These are phyloP conservation scores for Saccharum hybrid DNA, from an alignment of 202 grass and related monocot genomes.

Conservation along the genomic window DNA sequence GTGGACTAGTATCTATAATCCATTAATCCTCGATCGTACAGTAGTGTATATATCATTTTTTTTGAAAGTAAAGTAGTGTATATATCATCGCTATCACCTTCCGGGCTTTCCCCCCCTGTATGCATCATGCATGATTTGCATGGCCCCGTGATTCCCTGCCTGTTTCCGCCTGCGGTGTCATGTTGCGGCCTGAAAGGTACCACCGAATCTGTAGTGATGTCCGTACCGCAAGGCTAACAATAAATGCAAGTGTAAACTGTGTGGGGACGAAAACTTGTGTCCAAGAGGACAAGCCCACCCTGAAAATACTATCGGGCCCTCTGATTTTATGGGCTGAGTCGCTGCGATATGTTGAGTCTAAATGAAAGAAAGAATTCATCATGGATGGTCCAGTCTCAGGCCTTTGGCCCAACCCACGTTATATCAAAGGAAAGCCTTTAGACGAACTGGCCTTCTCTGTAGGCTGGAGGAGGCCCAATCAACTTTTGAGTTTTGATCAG, in stretches of 20 bases:
- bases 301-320: background rate
- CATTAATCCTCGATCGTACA: background rate
- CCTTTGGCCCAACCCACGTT: no score
- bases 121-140: background rate
- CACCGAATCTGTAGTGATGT: background rate
- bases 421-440: no score
- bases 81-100: background rate
- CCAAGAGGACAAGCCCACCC: background rate
- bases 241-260: no score
- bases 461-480: no score
- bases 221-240: no score
- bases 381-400: no score
- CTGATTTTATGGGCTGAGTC: no score
- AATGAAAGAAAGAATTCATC: no score
- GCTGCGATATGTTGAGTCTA: no score
- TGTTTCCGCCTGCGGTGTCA: background rate
- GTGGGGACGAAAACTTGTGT: background rate
- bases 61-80: no score
- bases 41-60: background rate
- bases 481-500: background rate
- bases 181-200: slow-evolving; percentile 5
- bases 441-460: no score
- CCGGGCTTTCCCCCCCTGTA: no score
- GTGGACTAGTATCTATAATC: background rate
- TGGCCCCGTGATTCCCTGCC: background rate